phyloP scores from a whole-genome alignment of 1,284 basidiomycete species.

The Fomitopsis pinicola region DNA sequence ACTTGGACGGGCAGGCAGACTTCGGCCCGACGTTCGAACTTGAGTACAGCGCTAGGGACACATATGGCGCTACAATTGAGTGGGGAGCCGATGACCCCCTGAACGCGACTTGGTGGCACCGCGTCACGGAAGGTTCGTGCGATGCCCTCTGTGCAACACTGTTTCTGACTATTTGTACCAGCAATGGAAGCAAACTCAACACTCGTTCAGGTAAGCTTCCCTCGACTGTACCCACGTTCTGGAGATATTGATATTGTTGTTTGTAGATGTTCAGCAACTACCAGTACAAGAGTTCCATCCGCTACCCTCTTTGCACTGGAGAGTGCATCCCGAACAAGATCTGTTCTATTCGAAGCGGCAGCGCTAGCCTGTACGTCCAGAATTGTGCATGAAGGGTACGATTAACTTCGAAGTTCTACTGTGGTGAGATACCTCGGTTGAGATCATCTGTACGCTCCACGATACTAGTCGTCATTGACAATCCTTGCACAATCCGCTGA shows the following conservation, averaged over 20 bases:
- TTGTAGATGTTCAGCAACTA: conserved; percentile 59
- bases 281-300: conserved; percentile 66
- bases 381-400: conserved; percentile 39
- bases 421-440: too few relatives aligned
- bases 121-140: conserved; percentile 64
- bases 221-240: conserved; percentile 1
- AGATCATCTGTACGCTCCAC: background rate
- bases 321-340: conserved; percentile 65
- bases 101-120: conserved; percentile 85
- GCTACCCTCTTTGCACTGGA: conserved; percentile 49
- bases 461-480: background rate
- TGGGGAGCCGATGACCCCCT: conserved; percentile 70
- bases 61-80: conserved; percentile 62
- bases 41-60: conserved; percentile 69
- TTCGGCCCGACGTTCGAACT: conserved; percentile 64
- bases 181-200: conserved; percentile 60
- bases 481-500: background rate
- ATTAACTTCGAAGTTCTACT: too few relatives aligned
- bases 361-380: conserved; percentile 48
- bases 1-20: conserved; percentile 48
- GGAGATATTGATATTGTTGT: conserved; percentile 2
- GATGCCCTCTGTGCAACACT: background rate
- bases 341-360: conserved; percentile 78
- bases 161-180: conserved; percentile 17
- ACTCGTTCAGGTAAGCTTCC: conserved; percentile 46